phyloP scores from a whole-genome alignment of 176 grass and related monocot genomes.

The Musa itinerans region DNA sequence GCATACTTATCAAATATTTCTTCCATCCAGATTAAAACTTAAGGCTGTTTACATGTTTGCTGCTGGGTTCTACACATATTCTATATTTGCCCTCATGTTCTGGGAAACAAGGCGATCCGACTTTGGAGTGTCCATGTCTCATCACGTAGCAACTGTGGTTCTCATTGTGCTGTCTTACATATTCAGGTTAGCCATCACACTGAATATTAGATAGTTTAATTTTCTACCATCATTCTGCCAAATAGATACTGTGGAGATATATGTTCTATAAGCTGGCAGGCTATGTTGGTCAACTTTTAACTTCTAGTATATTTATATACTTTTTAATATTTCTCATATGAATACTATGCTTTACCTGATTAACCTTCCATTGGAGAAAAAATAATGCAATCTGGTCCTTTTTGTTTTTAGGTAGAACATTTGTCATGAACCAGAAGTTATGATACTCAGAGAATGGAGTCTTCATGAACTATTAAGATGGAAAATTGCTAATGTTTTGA shows the following conservation, averaged over 20 bases:
- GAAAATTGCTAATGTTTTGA: too few relatives aligned
- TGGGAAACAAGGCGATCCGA: constrained; percentile 22
- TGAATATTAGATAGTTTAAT: neutral
- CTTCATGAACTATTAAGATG: too few relatives aligned
- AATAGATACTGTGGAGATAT: neutral
- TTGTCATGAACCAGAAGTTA: too few relatives aligned
- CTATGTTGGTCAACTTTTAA: neutral
- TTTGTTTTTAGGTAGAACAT: too few relatives aligned
- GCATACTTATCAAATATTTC: neutral
- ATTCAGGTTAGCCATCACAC: neutral
- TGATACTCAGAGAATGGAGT: too few relatives aligned
- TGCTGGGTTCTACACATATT: constrained; percentile 23
- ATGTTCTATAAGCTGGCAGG: neutral
- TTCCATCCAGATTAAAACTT: constrained; percentile 13
- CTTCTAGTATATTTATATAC: neutral
- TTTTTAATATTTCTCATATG: neutral
- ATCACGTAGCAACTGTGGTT: constrained; percentile 15
- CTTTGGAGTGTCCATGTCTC: constrained; percentile 17
- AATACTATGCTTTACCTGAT: neutral
- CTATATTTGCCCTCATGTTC: constrained; percentile 20
- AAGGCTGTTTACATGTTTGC: constrained; percentile 22
- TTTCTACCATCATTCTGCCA: neutral
- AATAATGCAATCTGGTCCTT: too few relatives aligned
- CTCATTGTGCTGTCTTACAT: constrained; percentile 16
- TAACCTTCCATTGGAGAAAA: too few relatives aligned